Conservation (phyloP, 306 rosid genomes). For the Vachellia collinsii region DNA sequence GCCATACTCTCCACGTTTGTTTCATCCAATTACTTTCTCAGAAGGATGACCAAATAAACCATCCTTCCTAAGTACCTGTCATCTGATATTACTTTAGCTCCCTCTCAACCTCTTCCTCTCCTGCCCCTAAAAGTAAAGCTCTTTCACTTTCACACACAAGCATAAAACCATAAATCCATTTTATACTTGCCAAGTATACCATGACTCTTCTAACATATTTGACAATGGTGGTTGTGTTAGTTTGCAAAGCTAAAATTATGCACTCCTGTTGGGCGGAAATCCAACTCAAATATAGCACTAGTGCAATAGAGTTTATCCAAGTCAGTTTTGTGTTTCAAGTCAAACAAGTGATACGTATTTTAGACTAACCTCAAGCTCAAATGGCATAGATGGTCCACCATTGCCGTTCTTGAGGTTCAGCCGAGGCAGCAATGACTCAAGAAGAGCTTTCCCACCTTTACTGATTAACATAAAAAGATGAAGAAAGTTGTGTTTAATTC, state of each 20-base stretch:
- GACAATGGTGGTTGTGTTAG: not conserved
- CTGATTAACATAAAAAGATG: conserved; percentile 51
- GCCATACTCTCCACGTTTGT: not conserved
- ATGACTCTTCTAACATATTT: not conserved
- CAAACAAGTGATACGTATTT: conserved; percentile 31
- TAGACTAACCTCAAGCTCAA: conserved; percentile 87
- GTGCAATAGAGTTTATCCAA: conserved; percentile 14
- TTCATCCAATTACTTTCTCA: not conserved
- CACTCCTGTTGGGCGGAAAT: not conserved
- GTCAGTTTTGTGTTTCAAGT: conserved; percentile 13
- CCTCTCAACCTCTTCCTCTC: not conserved
- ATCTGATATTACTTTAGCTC: not conserved
- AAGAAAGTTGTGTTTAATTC: conserved; percentile 37
- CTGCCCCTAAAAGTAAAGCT: not conserved
- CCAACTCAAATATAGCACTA: conserved; percentile 9
- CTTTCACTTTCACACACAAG: not conserved
- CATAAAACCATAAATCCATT: not conserved
- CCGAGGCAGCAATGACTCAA: conserved; percentile 81
- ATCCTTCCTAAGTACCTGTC: not conserved
- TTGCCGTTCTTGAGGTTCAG: conserved; percentile 74
- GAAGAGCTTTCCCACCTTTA: conserved; percentile 92
- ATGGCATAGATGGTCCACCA: conserved; percentile 97
- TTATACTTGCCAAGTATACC: not conserved
- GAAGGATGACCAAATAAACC: not conserved
- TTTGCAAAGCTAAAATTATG: conserved; percentile 6